Percentiles rank a stretch among this genome's conserved stretches.
These are phyloP conservation scores for Cladosporium sp. DNA, from an alignment of 2,329 filamentous ascomycete species.

Conservation along the genomic window DNA sequence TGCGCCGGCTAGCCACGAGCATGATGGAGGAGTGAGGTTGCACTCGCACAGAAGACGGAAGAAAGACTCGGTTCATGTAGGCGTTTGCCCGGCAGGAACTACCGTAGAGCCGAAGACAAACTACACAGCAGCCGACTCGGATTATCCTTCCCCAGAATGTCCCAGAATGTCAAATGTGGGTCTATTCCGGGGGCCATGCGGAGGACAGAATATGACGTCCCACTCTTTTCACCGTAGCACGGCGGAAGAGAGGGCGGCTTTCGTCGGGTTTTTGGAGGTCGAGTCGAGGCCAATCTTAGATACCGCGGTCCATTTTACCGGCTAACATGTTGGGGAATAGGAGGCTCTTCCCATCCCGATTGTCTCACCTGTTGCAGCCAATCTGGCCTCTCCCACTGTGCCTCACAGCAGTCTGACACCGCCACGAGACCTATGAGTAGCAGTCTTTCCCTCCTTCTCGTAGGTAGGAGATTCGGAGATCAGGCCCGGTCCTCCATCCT, in stretches of 20 bases:
- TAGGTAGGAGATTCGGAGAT: background rate
- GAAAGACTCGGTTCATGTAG: slow-evolving; percentile 6
- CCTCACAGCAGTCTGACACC: background rate
- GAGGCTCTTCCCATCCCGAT: background rate
- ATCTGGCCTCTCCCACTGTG: background rate
- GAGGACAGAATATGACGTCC: background rate
- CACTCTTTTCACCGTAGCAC: background rate
- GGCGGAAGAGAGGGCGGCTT: background rate
- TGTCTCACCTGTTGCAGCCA: background rate
- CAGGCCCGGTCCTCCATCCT: background rate
- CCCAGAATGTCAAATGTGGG: background rate
- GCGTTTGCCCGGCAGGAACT: slow-evolving; percentile 13
- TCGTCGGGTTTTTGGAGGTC: background rate
- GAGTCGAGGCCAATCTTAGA: background rate
- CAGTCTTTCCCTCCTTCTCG: background rate
- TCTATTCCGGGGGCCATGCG: background rate
- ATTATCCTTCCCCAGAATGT: background rate
- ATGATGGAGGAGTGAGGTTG: slow-evolving; percentile 8
- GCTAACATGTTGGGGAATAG: background rate
- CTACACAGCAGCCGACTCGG: slow-evolving; percentile 3
- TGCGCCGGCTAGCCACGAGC: background rate
- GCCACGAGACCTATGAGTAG: background rate
- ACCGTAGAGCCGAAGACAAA: slow-evolving; percentile 12
- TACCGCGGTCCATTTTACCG: background rate
- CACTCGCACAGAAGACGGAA: background rate